Evolutionary conservation across 1,139 yeast species (phyloP).

Genomic region (Taphrina flavorubra): DNA sequence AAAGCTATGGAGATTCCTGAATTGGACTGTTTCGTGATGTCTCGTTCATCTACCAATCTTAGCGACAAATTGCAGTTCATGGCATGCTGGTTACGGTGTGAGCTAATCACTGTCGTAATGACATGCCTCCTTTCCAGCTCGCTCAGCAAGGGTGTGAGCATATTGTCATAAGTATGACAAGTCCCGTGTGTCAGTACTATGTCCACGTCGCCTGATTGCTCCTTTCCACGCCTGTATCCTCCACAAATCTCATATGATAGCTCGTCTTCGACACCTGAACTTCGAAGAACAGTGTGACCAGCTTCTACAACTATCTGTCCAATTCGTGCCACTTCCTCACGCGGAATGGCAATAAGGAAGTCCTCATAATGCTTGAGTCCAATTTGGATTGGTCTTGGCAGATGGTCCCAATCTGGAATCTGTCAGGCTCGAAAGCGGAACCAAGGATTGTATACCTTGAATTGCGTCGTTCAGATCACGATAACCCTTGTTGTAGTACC

Average conservation of each 20-base stretch:
- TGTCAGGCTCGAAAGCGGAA: background rate
- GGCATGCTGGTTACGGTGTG: constrained; percentile 4
- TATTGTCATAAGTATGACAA: background rate
- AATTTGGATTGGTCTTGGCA: constrained; percentile 43
- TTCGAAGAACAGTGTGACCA: constrained; percentile 29
- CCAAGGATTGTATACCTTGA: background rate
- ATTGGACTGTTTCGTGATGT: constrained; percentile 1
- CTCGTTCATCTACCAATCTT: constrained; percentile 22
- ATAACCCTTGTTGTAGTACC: constrained; percentile 42
- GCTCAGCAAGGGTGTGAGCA: constrained; percentile 16
- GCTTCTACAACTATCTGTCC: constrained; percentile 28
- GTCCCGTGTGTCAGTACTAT: constrained; percentile 40
- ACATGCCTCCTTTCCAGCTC: constrained; percentile 7
- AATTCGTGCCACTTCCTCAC: constrained; percentile 43
- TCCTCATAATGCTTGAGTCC: constrained; percentile 46
- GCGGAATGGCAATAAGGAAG: constrained; percentile 41
- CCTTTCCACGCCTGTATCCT: constrained; percentile 45
- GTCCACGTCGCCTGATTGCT: constrained; percentile 44
- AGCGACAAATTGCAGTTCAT: background rate
- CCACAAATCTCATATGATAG: constrained; percentile 43
- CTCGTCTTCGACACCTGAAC: constrained; percentile 3
- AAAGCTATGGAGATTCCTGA: constrained; percentile 26
- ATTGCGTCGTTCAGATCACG: constrained; percentile 36
- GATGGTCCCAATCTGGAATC: constrained; percentile 38
- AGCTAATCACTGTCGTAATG: constrained; percentile 15